These are phyloP conservation scores for Spirogloea muscicola DNA, from an alignment of 139 green algal species.

Conservation along the genomic window DNA sequence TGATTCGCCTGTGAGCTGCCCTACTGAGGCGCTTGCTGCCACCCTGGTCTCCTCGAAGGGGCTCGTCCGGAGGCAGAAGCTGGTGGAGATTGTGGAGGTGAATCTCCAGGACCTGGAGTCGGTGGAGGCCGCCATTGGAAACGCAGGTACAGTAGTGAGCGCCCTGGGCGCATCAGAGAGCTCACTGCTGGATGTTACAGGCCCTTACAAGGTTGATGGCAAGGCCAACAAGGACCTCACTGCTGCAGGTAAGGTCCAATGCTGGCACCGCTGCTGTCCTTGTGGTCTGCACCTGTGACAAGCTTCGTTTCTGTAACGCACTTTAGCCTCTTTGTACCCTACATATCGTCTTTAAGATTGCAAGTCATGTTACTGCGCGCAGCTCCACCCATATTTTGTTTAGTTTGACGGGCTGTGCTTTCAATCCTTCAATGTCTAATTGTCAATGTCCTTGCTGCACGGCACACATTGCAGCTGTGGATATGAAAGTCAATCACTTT, in stretches of 20 bases:
- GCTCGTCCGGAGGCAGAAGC: constrained; percentile 1
- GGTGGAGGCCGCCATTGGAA: constrained; percentile 16
- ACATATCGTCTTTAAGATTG: neutral
- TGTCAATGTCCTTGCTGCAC: constrained; percentile 7
- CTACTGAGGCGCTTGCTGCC: no score
- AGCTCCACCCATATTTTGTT: neutral
- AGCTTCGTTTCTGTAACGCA: neutral
- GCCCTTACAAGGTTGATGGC: constrained; percentile 26
- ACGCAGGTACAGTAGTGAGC: constrained; percentile 31
- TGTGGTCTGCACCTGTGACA: neutral
- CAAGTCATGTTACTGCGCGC: neutral
- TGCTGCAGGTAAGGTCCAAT: constrained; percentile 13
- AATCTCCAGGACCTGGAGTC: constrained; percentile 29
- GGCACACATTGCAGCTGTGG: constrained; percentile 23
- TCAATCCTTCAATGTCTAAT: constrained; percentile 9
- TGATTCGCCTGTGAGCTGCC: no score
- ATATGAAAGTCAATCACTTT: constrained; percentile 40
- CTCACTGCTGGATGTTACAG: constrained; percentile 14
- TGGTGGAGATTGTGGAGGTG: constrained; percentile 39
- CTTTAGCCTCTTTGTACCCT: neutral
- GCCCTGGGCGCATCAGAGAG: constrained; percentile 34
- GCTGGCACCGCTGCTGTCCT: neutral
- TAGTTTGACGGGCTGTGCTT: constrained; percentile 9
- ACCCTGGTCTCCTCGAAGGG: no score
- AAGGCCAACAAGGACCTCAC: constrained; percentile 39